Conservation (phyloP, 495 filamentous ascomycete genomes). For the Penicillium chermesinum region DNA sequence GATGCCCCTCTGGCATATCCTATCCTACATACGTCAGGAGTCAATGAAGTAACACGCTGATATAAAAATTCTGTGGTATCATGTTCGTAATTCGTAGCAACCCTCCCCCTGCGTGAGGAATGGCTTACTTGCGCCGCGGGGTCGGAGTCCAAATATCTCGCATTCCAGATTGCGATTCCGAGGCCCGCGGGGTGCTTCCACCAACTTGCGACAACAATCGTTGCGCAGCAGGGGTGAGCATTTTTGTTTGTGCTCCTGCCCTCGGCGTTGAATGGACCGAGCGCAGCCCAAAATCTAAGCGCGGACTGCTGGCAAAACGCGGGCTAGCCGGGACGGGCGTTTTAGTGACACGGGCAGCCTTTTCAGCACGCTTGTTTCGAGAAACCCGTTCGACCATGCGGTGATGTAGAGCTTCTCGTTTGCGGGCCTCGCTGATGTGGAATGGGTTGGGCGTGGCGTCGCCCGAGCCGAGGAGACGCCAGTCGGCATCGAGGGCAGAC, state of each 20-base stretch:
- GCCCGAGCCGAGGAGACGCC: constrained; percentile 48
- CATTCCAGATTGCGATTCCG: constrained; percentile 29
- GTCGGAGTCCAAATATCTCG: constrained; percentile 56
- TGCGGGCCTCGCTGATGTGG: constrained; percentile 67
- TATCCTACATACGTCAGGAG: neutral
- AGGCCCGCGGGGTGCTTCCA: constrained; percentile 41
- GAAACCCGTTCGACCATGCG: constrained; percentile 85
- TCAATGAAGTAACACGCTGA: neutral
- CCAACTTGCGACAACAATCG: constrained; percentile 64
- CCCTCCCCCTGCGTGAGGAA: too few species aligned
- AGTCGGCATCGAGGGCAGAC: constrained; percentile 17
- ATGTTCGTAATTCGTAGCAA: constrained; percentile 2
- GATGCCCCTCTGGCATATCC: too few species aligned
- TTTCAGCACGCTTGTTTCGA: constrained; percentile 61
- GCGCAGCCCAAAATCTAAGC: constrained; percentile 50
- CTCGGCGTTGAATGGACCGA: constrained; percentile 34
- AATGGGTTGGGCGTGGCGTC: constrained; percentile 76
- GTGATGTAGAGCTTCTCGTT: constrained; percentile 78
- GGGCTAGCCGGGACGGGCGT: constrained; percentile 60
- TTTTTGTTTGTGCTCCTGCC: constrained; percentile 17
- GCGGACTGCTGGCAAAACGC: constrained; percentile 71
- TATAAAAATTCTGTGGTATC: constrained; percentile 1
- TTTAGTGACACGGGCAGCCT: constrained; percentile 42
- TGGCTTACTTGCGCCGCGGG: constrained; percentile 33
- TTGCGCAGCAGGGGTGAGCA: constrained; percentile 69